These are phyloP conservation scores for Stachybotrys chartarum DNA, from an alignment of 2,329 filamentous ascomycete species.

Conservation along the genomic window DNA sequence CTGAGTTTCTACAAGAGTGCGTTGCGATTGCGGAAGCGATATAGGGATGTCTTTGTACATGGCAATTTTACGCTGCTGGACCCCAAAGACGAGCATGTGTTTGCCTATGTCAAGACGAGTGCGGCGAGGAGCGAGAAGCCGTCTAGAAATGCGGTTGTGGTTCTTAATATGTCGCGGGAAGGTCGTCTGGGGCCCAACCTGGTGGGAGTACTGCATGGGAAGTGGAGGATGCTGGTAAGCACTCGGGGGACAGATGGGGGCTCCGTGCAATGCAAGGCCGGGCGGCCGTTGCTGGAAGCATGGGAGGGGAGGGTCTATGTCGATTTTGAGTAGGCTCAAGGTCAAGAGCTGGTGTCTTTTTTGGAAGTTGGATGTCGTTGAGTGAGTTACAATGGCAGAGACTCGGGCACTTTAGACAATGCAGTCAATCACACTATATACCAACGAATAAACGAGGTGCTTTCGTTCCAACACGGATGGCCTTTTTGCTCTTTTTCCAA, in stretches of 20 bases:
- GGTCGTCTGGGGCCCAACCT: slow-evolving; percentile 19
- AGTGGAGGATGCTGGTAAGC: slow-evolving; percentile 16
- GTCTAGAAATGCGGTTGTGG: slow-evolving; percentile 27
- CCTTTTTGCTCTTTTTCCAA: too few relatives aligned
- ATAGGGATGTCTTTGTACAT: slow-evolving; percentile 54
- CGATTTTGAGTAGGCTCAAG: neutral
- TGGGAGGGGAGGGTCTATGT: slow-evolving; percentile 22
- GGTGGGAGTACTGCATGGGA: slow-evolving; percentile 9
- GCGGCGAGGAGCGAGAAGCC: slow-evolving; percentile 6
- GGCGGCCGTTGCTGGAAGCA: slow-evolving; percentile 7
- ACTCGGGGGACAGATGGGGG: slow-evolving; percentile 10
- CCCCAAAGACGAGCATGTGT: slow-evolving; percentile 44
- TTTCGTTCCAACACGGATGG: too few relatives aligned
- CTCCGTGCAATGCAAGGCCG: neutral
- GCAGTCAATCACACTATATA: too few relatives aligned
- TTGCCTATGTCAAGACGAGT: slow-evolving; percentile 42
- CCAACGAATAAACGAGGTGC: too few relatives aligned
- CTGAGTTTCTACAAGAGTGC: slow-evolving; percentile 52
- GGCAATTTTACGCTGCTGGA: slow-evolving; percentile 50
- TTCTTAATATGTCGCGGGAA: slow-evolving; percentile 38
- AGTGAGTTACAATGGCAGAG: too few relatives aligned
- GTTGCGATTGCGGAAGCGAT: slow-evolving; percentile 43
- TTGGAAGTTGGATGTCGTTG: too few relatives aligned
- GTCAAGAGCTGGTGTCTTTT: too few relatives aligned
- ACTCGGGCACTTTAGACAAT: too few relatives aligned